Evolutionary conservation across 768 basidiomycete genomes (phyloP).

Genomic region (Russula brevipes): DNA sequence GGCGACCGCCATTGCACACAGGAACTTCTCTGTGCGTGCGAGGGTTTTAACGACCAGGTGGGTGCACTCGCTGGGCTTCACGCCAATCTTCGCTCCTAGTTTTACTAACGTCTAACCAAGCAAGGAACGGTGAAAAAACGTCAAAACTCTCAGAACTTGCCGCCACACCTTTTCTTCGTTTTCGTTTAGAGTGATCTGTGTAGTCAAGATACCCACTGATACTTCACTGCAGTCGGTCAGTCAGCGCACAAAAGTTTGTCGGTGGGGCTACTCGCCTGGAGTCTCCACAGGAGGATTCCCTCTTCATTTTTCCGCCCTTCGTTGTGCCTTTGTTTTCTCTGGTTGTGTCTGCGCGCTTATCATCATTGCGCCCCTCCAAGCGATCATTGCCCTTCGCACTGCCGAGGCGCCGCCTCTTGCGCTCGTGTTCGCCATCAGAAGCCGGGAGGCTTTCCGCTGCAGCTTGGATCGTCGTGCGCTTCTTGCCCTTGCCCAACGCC

Average conservation of each 20-base stretch:
- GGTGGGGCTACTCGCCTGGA: conserved; percentile 1
- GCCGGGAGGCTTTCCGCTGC: conserved; percentile 9
- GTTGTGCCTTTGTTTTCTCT: background rate
- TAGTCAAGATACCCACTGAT: conserved; percentile 57
- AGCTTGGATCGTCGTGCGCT: conserved; percentile 27
- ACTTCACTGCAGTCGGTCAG: conserved; percentile 20
- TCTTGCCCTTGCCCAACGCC: conserved; percentile 30
- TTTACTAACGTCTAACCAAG: conserved; percentile 49
- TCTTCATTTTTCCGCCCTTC: conserved; percentile 13
- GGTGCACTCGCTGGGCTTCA: conserved; percentile 63
- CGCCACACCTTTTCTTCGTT: conserved; percentile 51
- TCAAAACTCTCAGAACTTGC: conserved; percentile 19
- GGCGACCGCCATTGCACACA: conserved; percentile 63
- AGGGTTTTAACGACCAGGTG: conserved; percentile 68
- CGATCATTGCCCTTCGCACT: conserved; percentile 28
- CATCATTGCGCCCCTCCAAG: background rate
- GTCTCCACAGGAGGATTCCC: background rate
- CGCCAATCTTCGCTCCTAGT: conserved; percentile 62
- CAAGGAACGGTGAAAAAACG: background rate
- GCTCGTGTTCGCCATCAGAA: conserved; percentile 14
- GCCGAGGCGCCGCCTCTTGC: conserved; percentile 21
- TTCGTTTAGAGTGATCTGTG: conserved; percentile 55
- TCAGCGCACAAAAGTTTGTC: too few species aligned
- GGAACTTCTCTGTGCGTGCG: conserved; percentile 83
- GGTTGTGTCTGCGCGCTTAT: background rate